These are phyloP conservation scores for Chlorophyllum brunneum DNA, from an alignment of 768 basidiomycete species.

Conservation along the genomic window DNA sequence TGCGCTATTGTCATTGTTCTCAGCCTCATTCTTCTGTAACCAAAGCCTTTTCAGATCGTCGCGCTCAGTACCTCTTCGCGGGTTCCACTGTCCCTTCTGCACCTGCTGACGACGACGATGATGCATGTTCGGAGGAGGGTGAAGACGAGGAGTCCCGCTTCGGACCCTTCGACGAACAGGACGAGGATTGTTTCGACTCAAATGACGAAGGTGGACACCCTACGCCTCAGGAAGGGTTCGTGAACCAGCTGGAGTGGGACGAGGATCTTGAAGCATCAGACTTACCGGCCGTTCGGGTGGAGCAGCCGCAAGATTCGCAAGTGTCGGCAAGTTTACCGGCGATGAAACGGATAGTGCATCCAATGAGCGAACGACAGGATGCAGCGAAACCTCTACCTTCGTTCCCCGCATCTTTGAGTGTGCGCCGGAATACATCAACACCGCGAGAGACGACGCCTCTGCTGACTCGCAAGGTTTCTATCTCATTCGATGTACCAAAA, in stretches of 20 bases:
- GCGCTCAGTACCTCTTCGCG: slow-evolving; percentile 63
- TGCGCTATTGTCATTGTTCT: slow-evolving; percentile 1
- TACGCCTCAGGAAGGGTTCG: slow-evolving; percentile 21
- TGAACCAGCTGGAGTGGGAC: slow-evolving; percentile 29
- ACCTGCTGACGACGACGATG: slow-evolving; percentile 20
- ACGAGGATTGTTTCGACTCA: slow-evolving; percentile 19
- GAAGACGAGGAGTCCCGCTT: slow-evolving; percentile 33
- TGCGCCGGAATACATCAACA: neutral
- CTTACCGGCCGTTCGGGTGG: neutral
- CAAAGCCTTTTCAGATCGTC: slow-evolving; percentile 44
- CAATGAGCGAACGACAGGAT: no score
- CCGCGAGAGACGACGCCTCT: slow-evolving; percentile 33
- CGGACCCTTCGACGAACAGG: slow-evolving; percentile 13
- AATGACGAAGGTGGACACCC: slow-evolving; percentile 17
- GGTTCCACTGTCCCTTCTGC: slow-evolving; percentile 54
- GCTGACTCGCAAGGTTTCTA: slow-evolving; percentile 30
- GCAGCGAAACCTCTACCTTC: neutral
- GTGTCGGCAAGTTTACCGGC: neutral
- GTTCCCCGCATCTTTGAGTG: neutral
- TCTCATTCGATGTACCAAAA: slow-evolving; percentile 17
- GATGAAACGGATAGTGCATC: neutral
- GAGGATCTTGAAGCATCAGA: slow-evolving; percentile 23
- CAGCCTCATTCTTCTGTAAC: neutral
- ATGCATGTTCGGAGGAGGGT: slow-evolving; percentile 33
- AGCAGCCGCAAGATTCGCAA: neutral